A percentile compares a stretch with the other conserved stretches of the same genome.
phyloP scores from a whole-genome alignment of 495 filamentous ascomycete species.

The Penicillium pancosmium region DNA sequence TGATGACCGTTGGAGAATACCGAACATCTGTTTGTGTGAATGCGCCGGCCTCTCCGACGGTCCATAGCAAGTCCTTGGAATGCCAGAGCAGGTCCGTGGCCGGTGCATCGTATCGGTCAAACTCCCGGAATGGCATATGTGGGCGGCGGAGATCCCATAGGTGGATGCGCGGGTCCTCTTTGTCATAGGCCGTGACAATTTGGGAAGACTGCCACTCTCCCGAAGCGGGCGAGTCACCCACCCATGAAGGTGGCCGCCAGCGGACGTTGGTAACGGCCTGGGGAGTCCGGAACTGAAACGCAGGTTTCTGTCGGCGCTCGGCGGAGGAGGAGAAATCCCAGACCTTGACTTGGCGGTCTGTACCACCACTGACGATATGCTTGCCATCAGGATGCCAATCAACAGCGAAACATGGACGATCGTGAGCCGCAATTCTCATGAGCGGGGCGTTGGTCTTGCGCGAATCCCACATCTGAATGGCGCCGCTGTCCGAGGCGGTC shows the following conservation, averaged over 20 bases:
- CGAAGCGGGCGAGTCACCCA: slow-evolving; percentile 63
- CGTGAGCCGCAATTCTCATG: slow-evolving; percentile 82
- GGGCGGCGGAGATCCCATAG: slow-evolving; percentile 92
- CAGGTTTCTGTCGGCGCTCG: slow-evolving; percentile 78
- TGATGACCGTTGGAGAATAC: slow-evolving; percentile 77
- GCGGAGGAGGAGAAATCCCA: slow-evolving; percentile 87
- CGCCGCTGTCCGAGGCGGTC: slow-evolving; percentile 84
- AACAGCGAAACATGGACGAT: slow-evolving; percentile 75
- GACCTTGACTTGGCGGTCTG: slow-evolving; percentile 81
- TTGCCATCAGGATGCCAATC: slow-evolving; percentile 97
- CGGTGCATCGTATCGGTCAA: slow-evolving; percentile 70
- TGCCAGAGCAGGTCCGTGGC: slow-evolving; percentile 87
- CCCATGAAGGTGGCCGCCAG: slow-evolving; percentile 84
- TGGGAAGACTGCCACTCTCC: slow-evolving; percentile 69
- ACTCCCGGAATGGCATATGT: slow-evolving; percentile 82
- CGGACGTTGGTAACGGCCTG: slow-evolving; percentile 74
- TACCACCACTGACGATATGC: slow-evolving; percentile 81
- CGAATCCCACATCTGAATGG: slow-evolving; percentile 72
- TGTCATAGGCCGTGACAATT: slow-evolving; percentile 67
- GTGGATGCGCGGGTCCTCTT: slow-evolving; percentile 70
- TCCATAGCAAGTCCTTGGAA: slow-evolving; percentile 89
- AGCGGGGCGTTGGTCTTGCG: slow-evolving; percentile 59
- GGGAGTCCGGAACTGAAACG: slow-evolving; percentile 60
- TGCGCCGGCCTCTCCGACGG: slow-evolving; percentile 76
- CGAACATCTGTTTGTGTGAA: slow-evolving; percentile 90